Evolutionary conservation across 192 early-diverging fungal species (phyloP).

Genomic region (Pilobolus umbonatus): DNA sequence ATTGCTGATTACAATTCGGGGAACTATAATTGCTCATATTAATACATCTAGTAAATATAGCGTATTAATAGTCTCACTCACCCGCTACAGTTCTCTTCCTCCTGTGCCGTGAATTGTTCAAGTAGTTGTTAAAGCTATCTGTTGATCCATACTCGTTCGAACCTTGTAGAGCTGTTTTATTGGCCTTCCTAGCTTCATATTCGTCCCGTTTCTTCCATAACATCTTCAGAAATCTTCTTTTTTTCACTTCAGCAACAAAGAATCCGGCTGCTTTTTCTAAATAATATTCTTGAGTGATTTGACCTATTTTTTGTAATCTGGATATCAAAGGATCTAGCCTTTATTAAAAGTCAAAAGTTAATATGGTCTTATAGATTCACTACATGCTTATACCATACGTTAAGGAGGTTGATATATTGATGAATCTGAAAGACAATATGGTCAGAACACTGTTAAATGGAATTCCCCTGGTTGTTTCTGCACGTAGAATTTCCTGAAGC

Average conservation of each 20-base stretch:
- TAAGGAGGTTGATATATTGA: conserved; percentile 17
- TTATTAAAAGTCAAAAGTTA: too few species aligned
- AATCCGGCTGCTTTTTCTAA: conserved; percentile 30
- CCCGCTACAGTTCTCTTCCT: background rate
- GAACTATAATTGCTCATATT: background rate
- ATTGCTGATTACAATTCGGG: conserved; percentile 10
- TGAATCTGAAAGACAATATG: conserved; percentile 26
- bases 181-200: conserved; percentile 23
- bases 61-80: too few species aligned
- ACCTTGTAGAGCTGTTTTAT: background rate
- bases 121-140: background rate
- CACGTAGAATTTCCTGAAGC: conserved; percentile 24
- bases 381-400: too few species aligned
- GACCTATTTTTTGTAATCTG: conserved; percentile 27
- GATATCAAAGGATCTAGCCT: conserved; percentile 28
- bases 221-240: conserved; percentile 23
- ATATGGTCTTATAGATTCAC: too few species aligned
- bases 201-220: conserved; percentile 32
- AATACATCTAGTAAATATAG: background rate
- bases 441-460: conserved; percentile 23
- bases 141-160: background rate
- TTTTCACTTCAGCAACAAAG: conserved; percentile 24
- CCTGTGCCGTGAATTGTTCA: background rate
- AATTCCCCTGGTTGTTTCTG: conserved; percentile 28
- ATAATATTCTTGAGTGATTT: conserved; percentile 21